A percentile compares a stretch with the other conserved stretches of the same genome.
Evolutionary conservation across 2,329 filamentous ascomycete genomes (phyloP).

Genomic region (Ascochyta fabae): DNA sequence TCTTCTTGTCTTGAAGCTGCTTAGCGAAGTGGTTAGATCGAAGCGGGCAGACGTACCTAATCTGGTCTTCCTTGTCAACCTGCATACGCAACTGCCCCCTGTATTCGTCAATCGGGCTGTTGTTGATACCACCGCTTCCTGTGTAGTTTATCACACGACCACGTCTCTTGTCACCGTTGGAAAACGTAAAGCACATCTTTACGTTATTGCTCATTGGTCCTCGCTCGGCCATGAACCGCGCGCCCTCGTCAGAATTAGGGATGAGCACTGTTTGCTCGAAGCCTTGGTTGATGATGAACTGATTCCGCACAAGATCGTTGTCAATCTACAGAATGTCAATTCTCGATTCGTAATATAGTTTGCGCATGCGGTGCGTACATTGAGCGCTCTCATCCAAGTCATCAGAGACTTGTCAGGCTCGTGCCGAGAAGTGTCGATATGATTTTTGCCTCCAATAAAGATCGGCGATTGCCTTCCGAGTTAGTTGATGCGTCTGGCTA

Average conservation of each 20-base stretch:
- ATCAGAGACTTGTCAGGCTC: conserved; percentile 77
- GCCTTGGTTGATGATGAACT: conserved; percentile 79
- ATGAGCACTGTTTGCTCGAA: conserved; percentile 89
- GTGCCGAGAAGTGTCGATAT: conserved; percentile 66
- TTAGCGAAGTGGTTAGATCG: conserved; percentile 16
- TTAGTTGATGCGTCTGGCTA: not conserved
- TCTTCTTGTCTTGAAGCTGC: conserved; percentile 48
- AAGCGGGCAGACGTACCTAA: conserved; percentile 53
- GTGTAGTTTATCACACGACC: conserved; percentile 55
- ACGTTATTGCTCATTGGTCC: conserved; percentile 66
- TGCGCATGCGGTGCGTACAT: conserved; percentile 47
- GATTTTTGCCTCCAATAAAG: conserved; percentile 66
- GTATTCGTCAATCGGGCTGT: conserved; percentile 61
- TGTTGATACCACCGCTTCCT: conserved; percentile 56
- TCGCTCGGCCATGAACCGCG: conserved; percentile 70
- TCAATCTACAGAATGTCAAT: conserved; percentile 24
- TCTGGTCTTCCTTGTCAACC: conserved; percentile 73
- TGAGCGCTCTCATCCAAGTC: conserved; percentile 80
- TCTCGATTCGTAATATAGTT: not conserved
- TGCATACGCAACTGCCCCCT: conserved; percentile 73
- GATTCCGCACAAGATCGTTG: conserved; percentile 74
- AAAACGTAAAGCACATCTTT: conserved; percentile 71
- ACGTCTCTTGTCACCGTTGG: conserved; percentile 67
- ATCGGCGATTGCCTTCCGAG: conserved; percentile 59
- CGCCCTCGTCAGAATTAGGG: conserved; percentile 69